Evolutionary conservation across 768 basidiomycete genomes (phyloP).

Genomic region (Boletus subcaerulescens): DNA sequence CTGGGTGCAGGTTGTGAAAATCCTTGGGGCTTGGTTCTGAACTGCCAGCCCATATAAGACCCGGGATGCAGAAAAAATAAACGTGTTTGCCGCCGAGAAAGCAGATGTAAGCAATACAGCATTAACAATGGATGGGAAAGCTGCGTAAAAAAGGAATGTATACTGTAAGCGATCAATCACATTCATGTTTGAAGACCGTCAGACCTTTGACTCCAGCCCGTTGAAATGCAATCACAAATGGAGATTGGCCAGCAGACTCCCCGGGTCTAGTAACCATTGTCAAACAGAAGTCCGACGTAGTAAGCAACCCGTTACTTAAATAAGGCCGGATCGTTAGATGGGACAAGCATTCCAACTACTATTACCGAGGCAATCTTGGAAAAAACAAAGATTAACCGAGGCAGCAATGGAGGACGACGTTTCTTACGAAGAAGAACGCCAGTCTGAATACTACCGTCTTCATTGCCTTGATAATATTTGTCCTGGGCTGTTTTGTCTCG

Average conservation of each 20-base stretch:
- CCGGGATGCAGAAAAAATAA: constrained; percentile 35
- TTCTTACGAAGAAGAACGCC: constrained; percentile 30
- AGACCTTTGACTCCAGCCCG: constrained; percentile 66
- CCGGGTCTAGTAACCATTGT: constrained; percentile 6
- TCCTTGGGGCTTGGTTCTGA: constrained; percentile 47
- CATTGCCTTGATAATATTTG: constrained; percentile 76
- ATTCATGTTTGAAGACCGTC: not conserved
- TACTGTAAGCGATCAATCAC: constrained; percentile 8
- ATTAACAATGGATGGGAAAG: constrained; percentile 68
- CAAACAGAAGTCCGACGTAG: not conserved
- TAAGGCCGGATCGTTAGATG: constrained; percentile 57
- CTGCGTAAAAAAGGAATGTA: constrained; percentile 25
- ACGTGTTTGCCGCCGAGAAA: constrained; percentile 68
- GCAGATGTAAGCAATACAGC: constrained; percentile 68
- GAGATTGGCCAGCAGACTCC: constrained; percentile 62
- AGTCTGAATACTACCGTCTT: constrained; percentile 80
- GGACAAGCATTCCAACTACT: constrained; percentile 75
- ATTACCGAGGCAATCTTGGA: constrained; percentile 30
- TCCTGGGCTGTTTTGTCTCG: constrained; percentile 74
- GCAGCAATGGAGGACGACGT: not conserved
- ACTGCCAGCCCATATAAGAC: constrained; percentile 46
- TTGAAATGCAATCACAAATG: constrained; percentile 81
- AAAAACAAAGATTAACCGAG: not conserved
- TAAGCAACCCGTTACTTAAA: constrained; percentile 33
- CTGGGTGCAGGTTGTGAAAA: constrained; percentile 46